Evolutionary conservation across 148 eudicot species (phyloP), one percentile per base, ranked within the genome.

Genomic region (Nyssa sinensis): DNA sequence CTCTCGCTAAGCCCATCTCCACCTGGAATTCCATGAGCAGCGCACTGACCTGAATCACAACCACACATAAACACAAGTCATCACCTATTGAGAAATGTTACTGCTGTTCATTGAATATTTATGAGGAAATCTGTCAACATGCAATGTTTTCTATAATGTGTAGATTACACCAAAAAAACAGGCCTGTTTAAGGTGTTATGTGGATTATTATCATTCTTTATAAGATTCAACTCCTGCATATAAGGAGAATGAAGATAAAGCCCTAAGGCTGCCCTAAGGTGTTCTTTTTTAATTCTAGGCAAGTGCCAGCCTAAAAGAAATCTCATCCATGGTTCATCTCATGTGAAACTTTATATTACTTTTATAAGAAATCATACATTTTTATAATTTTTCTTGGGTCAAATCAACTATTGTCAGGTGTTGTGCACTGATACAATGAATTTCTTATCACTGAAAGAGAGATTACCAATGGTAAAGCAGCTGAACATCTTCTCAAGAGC

Each of bases 401-500:
- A n/a, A n/a, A 71, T 55, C 25, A 37, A 24, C n/a, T n/a, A 71
- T 27, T 25, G 14, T 25, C 3, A 29, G 34, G 55, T 61, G 19
- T 61, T 28, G 12, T 10, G n/a, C 19, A 41, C 24, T 30, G 19
- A 73, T 14, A 73, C 34, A 28, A 25, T 39, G 14, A 17, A 35
- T 62, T 39, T 13, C 34, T 28, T 16, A 9, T 4, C 51, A 11
- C n/a, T n/a, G 16, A 23, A 29, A 37, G 44, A 44, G 57, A 64
- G 37, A 57, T 33, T 72, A 84, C 90, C 90, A 44, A 84, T 78
- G 44, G 88, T 87, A 64, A 87, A 87, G 75, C 88, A 82, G 78
- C 86, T 84, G 77, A 87, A 87, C 90, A 87, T 84, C 73, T 82
- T 84, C 81, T 87, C 87, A 31, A 87, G 90, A 74, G 88, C 86